phyloP scores from a whole-genome alignment of 1,139 yeast genomes.

The Candida pseudoviswanathii region DNA sequence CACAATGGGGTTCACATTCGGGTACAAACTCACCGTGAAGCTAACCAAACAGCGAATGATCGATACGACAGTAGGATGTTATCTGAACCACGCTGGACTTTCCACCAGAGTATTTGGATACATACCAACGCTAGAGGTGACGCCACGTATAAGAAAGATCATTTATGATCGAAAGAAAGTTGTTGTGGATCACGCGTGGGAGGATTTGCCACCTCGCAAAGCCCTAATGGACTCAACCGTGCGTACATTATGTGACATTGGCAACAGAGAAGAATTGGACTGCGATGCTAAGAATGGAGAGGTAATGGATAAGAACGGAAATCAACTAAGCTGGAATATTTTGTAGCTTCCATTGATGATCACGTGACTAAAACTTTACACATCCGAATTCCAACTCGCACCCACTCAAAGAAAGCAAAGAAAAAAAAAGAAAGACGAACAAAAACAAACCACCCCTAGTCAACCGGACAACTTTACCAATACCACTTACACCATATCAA shows the following conservation, averaged over 20 bases:
- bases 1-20: conserved; percentile 9
- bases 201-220: background rate
- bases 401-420: background rate
- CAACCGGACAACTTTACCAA: background rate
- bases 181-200: conserved; percentile 3
- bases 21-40: conserved; percentile 7
- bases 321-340: conserved; percentile 10
- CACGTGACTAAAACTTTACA: background rate
- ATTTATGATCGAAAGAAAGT: background rate
- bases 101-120: conserved; percentile 8
- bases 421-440: background rate
- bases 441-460: no score
- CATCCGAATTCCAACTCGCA: background rate
- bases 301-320: conserved; percentile 10
- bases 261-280: conserved; percentile 10
- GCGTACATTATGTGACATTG: conserved; percentile 11
- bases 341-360: background rate
- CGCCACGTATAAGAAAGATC: conserved; percentile 6
- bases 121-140: conserved; percentile 9
- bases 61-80: conserved; percentile 8
- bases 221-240: conserved; percentile 7
- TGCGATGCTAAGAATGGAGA: conserved; percentile 11
- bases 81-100: background rate
- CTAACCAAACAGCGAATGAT: conserved; percentile 5
- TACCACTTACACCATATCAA: background rate